Percentiles rank a stretch among this genome's conserved stretches.
Evolutionary conservation across 495 filamentous ascomycete species (phyloP).

Genomic region (Aspergillus sparsus): DNA sequence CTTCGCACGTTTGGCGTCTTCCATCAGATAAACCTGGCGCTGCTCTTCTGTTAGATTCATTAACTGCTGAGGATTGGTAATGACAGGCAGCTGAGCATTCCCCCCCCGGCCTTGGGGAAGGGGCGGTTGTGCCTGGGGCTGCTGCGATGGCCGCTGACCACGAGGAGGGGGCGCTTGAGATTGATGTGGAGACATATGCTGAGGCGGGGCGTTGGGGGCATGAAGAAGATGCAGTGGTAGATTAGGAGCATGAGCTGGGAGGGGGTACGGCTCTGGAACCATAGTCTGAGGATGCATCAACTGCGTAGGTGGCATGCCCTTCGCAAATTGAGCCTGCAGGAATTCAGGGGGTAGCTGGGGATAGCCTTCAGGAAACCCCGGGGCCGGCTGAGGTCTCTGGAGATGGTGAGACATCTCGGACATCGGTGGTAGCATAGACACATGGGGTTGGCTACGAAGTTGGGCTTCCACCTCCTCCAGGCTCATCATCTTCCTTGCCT

Average conservation of each 20-base stretch:
- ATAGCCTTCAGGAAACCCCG: slow-evolving; percentile 42
- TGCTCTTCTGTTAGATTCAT: slow-evolving; percentile 75
- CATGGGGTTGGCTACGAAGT: slow-evolving; percentile 59
- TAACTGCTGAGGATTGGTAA: slow-evolving; percentile 72
- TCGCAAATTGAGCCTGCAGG: slow-evolving; percentile 55
- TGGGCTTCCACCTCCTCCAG: slow-evolving; percentile 96
- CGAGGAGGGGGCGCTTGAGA: slow-evolving; percentile 35
- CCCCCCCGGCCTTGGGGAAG: slow-evolving; percentile 26
- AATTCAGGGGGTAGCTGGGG: slow-evolving; percentile 45
- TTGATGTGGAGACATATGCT: slow-evolving; percentile 35
- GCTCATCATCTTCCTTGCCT: slow-evolving; percentile 85
- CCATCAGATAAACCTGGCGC: slow-evolving; percentile 75
- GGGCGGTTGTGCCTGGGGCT: slow-evolving; percentile 26
- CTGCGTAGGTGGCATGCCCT: slow-evolving; percentile 45
- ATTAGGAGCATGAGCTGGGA: slow-evolving; percentile 44
- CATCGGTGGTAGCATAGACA: slow-evolving; percentile 35
- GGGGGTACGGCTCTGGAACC: slow-evolving; percentile 46
- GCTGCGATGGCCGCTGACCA: slow-evolving; percentile 43
- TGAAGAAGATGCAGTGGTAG: slow-evolving; percentile 43
- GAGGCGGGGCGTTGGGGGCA: slow-evolving; percentile 42
- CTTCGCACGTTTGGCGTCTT: slow-evolving; percentile 94
- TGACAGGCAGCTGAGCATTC: slow-evolving; percentile 49
- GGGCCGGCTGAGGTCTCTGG: slow-evolving; percentile 47
- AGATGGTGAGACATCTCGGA: slow-evolving; percentile 37
- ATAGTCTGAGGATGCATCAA: slow-evolving; percentile 52